A percentile compares a stretch with the other conserved stretches of the same genome.
Evolutionary conservation across 2,329 filamentous ascomycete genomes (phyloP).

Genomic region (Reticulascus tulasneorum): DNA sequence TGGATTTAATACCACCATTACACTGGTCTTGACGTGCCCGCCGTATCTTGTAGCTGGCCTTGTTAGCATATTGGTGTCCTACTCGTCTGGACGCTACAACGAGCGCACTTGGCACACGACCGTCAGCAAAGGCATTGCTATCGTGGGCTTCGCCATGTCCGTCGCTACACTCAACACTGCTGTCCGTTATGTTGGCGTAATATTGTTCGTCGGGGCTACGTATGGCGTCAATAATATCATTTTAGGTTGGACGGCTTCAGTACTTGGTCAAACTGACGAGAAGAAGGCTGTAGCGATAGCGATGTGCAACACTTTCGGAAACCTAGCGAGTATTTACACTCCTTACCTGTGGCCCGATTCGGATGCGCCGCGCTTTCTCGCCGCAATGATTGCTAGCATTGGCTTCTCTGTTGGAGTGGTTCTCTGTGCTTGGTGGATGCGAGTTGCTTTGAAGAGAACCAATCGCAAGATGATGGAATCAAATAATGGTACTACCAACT

Average conservation of each 20-base stretch:
- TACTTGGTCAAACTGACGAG: slow-evolving; percentile 40
- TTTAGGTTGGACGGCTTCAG: slow-evolving; percentile 36
- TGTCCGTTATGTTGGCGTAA: slow-evolving; percentile 21
- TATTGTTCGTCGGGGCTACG: slow-evolving; percentile 29
- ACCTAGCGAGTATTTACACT: slow-evolving; percentile 14
- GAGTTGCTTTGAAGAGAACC: slow-evolving; percentile 25
- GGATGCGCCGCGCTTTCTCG: slow-evolving; percentile 12
- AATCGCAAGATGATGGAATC: slow-evolving; percentile 27
- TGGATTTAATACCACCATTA: slow-evolving; percentile 38
- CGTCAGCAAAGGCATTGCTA: slow-evolving; percentile 34
- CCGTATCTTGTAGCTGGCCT: slow-evolving; percentile 38
- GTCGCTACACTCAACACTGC: slow-evolving; percentile 19
- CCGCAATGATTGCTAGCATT: slow-evolving; percentile 18
- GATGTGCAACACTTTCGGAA: slow-evolving; percentile 15
- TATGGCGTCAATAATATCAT: slow-evolving; percentile 39
- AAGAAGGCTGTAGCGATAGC: slow-evolving; percentile 42
- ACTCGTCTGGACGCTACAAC: slow-evolving; percentile 41
- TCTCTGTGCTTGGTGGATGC: slow-evolving; percentile 31
- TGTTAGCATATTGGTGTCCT: slow-evolving; percentile 31
- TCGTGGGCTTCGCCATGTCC: slow-evolving; percentile 21
- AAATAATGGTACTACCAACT: slow-evolving; percentile 19
- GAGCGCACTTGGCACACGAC: slow-evolving; percentile 47
- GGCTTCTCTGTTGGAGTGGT: slow-evolving; percentile 28
- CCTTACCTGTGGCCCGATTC: slow-evolving; percentile 15
- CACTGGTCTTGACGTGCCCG: slow-evolving; percentile 43